A percentile compares a stretch with the other conserved stretches of the same genome.
Conservation (phyloP, 805 yeast species). For the Pichia nakasei region DNA sequence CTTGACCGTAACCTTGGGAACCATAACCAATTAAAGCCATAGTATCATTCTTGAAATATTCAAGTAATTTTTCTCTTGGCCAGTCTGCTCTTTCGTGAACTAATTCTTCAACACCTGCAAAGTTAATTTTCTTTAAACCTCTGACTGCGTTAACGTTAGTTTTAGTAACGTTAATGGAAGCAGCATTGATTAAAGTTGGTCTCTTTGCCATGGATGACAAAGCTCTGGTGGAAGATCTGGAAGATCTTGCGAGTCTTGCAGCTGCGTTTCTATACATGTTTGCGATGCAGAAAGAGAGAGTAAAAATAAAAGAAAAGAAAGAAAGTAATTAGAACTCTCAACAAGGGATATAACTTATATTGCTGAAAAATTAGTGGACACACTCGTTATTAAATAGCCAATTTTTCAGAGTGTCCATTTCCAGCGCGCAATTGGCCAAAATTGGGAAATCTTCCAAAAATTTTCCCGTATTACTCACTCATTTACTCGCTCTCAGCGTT, state of each 20-base stretch:
- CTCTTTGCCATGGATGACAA: constrained; percentile 36
- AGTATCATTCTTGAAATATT: constrained; percentile 97
- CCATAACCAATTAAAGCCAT: constrained; percentile 98
- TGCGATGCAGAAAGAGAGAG: not conserved
- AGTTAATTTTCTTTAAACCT: constrained; percentile 94
- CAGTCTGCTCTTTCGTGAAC: constrained; percentile 99
- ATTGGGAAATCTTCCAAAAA: too few relatives aligned
- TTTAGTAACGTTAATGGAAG: constrained; percentile 32
- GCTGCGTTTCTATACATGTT: constrained; percentile 36
- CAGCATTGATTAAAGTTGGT: constrained; percentile 10
- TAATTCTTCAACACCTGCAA: constrained; percentile 89
- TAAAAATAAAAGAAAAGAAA: not conserved
- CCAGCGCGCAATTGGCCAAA: too few relatives aligned
- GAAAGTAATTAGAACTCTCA: not conserved
- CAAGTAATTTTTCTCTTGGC: constrained; percentile 94
- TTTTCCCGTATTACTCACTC: too few relatives aligned
- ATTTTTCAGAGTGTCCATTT: too few relatives aligned
- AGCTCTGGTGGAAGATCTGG: constrained; percentile 52
- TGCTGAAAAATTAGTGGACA: too few relatives aligned
- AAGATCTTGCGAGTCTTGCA: constrained; percentile 40
- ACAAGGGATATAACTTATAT: too few relatives aligned
- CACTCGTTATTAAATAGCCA: too few relatives aligned
- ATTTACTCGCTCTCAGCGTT: too few relatives aligned
- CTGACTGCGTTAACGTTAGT: constrained; percentile 51
- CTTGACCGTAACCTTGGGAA: constrained; percentile 99